Percentiles rank a stretch among this genome's conserved stretches.
Evolutionary conservation across 2,329 filamentous ascomycete genomes (phyloP).

Genomic region (Aspergillus sp.): DNA sequence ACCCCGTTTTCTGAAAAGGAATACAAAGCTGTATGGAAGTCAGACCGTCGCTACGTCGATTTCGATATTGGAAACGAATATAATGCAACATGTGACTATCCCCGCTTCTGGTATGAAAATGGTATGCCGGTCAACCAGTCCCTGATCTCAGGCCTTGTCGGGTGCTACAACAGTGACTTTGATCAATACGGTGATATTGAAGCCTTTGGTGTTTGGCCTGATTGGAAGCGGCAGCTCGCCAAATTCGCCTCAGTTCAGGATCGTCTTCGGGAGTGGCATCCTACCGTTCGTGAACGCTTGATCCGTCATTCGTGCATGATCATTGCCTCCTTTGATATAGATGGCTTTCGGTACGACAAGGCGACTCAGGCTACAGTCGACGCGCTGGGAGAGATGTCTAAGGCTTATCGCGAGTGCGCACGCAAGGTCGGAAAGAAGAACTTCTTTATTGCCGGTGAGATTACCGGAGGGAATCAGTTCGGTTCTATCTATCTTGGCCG

Average conservation of each 20-base stretch:
- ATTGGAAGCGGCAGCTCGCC: constrained; percentile 63
- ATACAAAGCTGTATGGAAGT: constrained; percentile 59
- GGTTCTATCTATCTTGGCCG: constrained; percentile 62
- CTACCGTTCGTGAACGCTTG: constrained; percentile 56
- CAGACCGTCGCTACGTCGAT: constrained; percentile 55
- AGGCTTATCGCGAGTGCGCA: constrained; percentile 57
- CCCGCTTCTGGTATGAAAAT: constrained; percentile 61
- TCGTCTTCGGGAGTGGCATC: constrained; percentile 62
- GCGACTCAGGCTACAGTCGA: constrained; percentile 63
- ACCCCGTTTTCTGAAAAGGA: constrained; percentile 57
- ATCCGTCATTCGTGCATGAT: constrained; percentile 63
- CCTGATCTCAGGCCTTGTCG: constrained; percentile 47
- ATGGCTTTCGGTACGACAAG: constrained; percentile 67
- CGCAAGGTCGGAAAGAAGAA: constrained; percentile 57
- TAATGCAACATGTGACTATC: constrained; percentile 55
- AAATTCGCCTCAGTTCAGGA: constrained; percentile 68
- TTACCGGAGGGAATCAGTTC: constrained; percentile 61
- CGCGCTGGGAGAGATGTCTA: constrained; percentile 57
- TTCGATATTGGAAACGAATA: constrained; percentile 56
- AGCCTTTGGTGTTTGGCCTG: constrained; percentile 61
- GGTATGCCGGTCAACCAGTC: constrained; percentile 51
- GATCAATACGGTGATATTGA: constrained; percentile 64
- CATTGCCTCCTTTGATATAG: constrained; percentile 62
- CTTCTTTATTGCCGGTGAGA: constrained; percentile 63
- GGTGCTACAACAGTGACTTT: constrained; percentile 63